These are phyloP conservation scores for Fusarium pseudoanthophilum DNA, from an alignment of 2,329 filamentous ascomycete species.

Conservation along the genomic window DNA sequence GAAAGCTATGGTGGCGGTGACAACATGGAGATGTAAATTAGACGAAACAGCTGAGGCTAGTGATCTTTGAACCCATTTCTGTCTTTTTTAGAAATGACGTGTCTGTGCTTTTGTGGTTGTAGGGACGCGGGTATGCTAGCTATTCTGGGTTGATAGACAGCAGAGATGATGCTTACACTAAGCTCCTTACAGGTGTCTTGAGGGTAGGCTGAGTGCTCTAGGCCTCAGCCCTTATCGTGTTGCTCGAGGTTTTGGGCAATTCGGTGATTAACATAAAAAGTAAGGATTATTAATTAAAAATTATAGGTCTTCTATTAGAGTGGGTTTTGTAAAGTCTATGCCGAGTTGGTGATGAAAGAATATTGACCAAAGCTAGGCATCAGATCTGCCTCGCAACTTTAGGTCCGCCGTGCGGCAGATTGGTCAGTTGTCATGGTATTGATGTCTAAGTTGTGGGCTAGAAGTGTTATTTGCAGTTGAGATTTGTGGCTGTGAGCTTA, in stretches of 20 bases:
- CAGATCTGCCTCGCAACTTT: rapidly evolving
- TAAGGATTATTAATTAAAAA: background rate
- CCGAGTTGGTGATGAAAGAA: too few species aligned
- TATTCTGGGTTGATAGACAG: background rate
- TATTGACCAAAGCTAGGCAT: too few species aligned
- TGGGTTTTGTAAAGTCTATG: rapidly evolving
- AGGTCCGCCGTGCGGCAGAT: background rate
- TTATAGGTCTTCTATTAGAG: too few species aligned
- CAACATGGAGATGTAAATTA: rapidly evolving
- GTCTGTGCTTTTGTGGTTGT: rapidly evolving
- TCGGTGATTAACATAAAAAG: rapidly evolving
- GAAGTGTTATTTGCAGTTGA: too few species aligned
- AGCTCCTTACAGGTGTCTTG: background rate
- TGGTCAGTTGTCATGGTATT: too few species aligned
- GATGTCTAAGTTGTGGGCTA: too few species aligned
- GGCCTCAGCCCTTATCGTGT: background rate
- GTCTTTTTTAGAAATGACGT: rapidly evolving
- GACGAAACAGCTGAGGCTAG: rapidly evolving
- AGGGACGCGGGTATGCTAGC: rapidly evolving
- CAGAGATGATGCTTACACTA: background rate
- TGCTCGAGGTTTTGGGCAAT: rapidly evolving
- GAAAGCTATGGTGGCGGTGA: rapidly evolving
- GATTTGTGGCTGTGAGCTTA: too few species aligned
- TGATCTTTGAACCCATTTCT: rapidly evolving
- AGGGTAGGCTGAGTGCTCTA: background rate